Evolutionary conservation across 306 rosid genomes (phyloP).

Genomic region (Dalbergia cochinchinensis): DNA sequence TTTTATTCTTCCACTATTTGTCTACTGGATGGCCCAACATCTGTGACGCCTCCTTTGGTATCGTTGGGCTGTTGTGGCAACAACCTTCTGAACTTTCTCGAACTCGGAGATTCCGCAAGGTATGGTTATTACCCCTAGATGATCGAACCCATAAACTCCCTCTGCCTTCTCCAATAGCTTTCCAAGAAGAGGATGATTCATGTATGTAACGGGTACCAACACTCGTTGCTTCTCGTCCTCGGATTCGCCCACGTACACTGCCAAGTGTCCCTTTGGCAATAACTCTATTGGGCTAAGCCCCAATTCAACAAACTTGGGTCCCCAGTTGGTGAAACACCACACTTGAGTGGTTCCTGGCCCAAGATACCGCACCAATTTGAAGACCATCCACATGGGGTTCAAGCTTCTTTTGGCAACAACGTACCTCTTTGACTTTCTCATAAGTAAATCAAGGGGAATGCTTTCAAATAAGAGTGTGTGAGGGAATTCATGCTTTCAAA

Average conservation of each 20-base stretch:
- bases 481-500: neutral
- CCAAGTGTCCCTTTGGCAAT: conserved; percentile 24
- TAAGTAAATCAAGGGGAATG: too few relatives aligned
- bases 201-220: conserved; percentile 2
- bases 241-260: conserved; percentile 1
- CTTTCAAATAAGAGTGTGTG: neutral
- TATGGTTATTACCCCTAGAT: conserved; percentile 24
- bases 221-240: conserved; percentile 28
- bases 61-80: neutral
- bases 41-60: neutral
- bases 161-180: conserved; percentile 34
- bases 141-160: conserved; percentile 5
- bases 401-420: neutral
- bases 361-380: conserved; percentile 8
- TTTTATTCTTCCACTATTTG: neutral
- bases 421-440: neutral
- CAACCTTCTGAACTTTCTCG: conserved; percentile 9
- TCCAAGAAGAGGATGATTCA: conserved; percentile 2
- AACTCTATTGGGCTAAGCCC: neutral
- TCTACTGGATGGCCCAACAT: neutral
- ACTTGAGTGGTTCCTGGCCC: neutral
- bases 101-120: conserved; percentile 21
- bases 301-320: neutral
- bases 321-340: too few relatives aligned
- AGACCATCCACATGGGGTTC: neutral